Base-by-base conservation (phyloP, 306 rosid species). In the Quercus suber region DNA sequence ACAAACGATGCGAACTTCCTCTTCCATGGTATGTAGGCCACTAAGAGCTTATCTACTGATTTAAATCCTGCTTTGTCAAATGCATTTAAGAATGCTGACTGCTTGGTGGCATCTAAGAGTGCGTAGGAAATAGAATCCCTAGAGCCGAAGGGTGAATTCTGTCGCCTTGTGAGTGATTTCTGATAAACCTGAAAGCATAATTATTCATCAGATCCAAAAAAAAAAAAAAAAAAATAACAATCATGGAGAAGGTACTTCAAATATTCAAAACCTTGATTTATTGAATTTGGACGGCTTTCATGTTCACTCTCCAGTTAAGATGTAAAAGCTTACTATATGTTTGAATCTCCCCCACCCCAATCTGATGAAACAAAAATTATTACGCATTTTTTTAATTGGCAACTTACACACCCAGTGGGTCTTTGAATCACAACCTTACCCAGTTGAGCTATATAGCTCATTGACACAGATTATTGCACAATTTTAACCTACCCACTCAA, bases 1-100 rank as follows among this genome's bases (percentile, higher is more conserved):
- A 21, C 59, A 77, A 69, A 87, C 68, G 82, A 81, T 59, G 90
- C 84, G 58, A 85, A 95, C 84, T 87, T 91, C 64, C 86, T 80
- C 86, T 82, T 91, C 58, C 90, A 77, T 63, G 91, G 93, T 80
- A 92, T 95, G 73, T 95, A 95, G 28, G 98, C 98, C 55, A 95
- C 85, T 81, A 95, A 71, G 64, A 87, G 75, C 80, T 81, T 76
- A 76, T 91, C 89, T 31, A 80, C 87, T 28, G 95, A 82, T 82
- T 91, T 89, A 71, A 80, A 90, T 53, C 90, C 90, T 3, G 78
- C 78, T 41, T 79, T 89, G 43, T 92, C 91, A 61, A 92, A 89
- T 27, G 94, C 90, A 1, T 82, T 90, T 27, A 95, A 70, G 83
- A 95, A 95, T 37, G 92, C 78, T 23, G 88, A 60, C 49, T 95